phyloP scores from a whole-genome alignment of 768 basidiomycete species.

The Termitomyces sp. region DNA sequence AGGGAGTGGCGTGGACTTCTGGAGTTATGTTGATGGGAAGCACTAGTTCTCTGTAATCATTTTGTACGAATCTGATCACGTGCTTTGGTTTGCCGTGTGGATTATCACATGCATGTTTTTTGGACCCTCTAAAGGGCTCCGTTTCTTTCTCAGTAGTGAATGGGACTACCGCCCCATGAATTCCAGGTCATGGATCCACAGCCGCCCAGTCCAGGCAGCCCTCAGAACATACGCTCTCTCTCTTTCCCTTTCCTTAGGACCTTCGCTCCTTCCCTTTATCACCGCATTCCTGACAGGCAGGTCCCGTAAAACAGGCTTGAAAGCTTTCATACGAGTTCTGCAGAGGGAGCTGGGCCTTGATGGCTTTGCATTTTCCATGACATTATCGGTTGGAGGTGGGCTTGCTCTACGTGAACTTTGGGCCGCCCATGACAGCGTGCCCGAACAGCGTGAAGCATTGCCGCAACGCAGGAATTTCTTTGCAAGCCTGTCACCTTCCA shows the following conservation, averaged over 20 bases:
- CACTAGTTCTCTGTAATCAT: background rate
- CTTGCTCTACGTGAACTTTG: constrained; percentile 45
- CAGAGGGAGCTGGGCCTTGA: constrained; percentile 52
- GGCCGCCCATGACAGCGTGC: constrained; percentile 14
- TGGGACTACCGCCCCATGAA: constrained; percentile 4
- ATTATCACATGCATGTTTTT: background rate
- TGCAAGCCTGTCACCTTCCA: constrained; percentile 28
- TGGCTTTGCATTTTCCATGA: constrained; percentile 68
- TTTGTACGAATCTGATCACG: background rate
- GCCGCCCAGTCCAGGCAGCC: constrained; percentile 37
- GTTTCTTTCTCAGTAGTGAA: background rate
- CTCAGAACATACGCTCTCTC: constrained; percentile 65
- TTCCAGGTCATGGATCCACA: constrained; percentile 12
- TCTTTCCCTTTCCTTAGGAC: constrained; percentile 62
- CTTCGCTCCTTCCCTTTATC: constrained; percentile 53
- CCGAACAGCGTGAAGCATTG: background rate
- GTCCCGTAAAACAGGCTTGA: constrained; percentile 16
- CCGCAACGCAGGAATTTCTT: constrained; percentile 4
- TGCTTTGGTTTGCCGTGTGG: background rate
- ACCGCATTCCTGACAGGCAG: constrained; percentile 24
- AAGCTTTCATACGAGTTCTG: constrained; percentile 35
- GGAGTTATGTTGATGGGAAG: constrained; percentile 47
- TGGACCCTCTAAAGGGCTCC: no score
- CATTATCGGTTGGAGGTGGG: constrained; percentile 62
- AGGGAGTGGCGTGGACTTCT: constrained; percentile 53